phyloP scores from a whole-genome alignment of 2,329 filamentous ascomycete genomes.

The Colletotrichum caudatum region DNA sequence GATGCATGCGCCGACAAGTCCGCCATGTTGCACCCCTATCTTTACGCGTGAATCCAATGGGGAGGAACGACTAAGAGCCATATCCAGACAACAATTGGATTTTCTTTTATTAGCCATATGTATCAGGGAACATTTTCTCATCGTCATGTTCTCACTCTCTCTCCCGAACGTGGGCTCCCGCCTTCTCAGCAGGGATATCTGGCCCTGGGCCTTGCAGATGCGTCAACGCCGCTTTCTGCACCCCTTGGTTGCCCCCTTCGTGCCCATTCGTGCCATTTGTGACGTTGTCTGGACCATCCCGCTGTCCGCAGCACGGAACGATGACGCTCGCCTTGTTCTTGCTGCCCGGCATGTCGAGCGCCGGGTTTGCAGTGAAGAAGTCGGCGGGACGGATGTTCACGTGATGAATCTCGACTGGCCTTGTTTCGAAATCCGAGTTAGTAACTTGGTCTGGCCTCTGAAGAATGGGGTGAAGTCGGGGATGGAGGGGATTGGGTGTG shows the following conservation, averaged over 20 bases:
- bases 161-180: slow-evolving; percentile 41
- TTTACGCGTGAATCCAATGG: too few relatives aligned
- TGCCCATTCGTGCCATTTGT: neutral
- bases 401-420: slow-evolving; percentile 62
- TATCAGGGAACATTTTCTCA: accelerated
- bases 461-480: neutral
- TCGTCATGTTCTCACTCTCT: neutral
- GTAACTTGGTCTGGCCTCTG: neutral
- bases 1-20: too few relatives aligned
- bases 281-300: neutral
- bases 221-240: slow-evolving; percentile 44
- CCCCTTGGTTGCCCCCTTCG: slow-evolving; percentile 28
- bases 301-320: slow-evolving; percentile 50
- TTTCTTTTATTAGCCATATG: too few relatives aligned
- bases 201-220: slow-evolving; percentile 51
- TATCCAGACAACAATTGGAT: neutral
- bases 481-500: neutral
- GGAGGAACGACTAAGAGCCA: too few relatives aligned
- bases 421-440: slow-evolving; percentile 41
- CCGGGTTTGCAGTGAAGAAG: slow-evolving; percentile 61
- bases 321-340: slow-evolving; percentile 57
- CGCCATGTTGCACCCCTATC: too few relatives aligned
- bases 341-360: slow-evolving; percentile 57
- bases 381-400: slow-evolving; percentile 59
- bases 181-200: slow-evolving; percentile 45